Conservation (phyloP, 106 monocot genomes). For the Alisma plantagoaquatica region DNA sequence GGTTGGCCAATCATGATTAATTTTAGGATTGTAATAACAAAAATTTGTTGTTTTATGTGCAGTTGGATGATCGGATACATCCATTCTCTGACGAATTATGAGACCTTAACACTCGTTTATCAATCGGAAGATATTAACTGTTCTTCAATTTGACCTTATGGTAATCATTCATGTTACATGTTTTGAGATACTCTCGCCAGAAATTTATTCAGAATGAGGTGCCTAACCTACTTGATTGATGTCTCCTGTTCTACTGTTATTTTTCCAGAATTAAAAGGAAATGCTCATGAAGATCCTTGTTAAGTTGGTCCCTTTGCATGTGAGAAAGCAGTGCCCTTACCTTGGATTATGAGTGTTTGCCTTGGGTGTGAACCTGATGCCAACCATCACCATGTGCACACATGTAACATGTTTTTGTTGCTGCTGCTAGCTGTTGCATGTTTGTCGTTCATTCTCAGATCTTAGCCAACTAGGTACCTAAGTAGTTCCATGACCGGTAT, state of each 20-base stretch:
- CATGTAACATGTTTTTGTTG: no score
- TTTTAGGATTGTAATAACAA: neutral
- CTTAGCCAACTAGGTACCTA: no score
- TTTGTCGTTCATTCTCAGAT: no score
- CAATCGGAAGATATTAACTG: constrained; percentile 16
- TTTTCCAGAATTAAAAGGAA: constrained; percentile 14
- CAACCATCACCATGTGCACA: no score
- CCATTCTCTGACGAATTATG: constrained; percentile 22
- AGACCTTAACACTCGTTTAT: constrained; percentile 6
- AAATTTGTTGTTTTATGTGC: neutral
- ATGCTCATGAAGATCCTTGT: constrained; percentile 8
- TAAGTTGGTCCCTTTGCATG: constrained; percentile 21
- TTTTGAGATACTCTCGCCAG: neutral
- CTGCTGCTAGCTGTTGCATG: no score
- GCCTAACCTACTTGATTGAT: no score
- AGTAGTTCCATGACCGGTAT: no score
- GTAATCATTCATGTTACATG: neutral
- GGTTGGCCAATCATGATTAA: neutral
- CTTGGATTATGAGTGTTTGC: constrained; percentile 15
- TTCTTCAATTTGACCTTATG: constrained; percentile 29
- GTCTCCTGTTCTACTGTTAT: neutral
- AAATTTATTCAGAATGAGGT: no score
- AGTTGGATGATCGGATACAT: constrained; percentile 15
- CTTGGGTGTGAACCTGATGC: no score
- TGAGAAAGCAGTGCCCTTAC: constrained; percentile 19